These are phyloP conservation scores for Cystofilobasidium capitatum DNA, from an alignment of 768 basidiomycete species.

Conservation along the genomic window DNA sequence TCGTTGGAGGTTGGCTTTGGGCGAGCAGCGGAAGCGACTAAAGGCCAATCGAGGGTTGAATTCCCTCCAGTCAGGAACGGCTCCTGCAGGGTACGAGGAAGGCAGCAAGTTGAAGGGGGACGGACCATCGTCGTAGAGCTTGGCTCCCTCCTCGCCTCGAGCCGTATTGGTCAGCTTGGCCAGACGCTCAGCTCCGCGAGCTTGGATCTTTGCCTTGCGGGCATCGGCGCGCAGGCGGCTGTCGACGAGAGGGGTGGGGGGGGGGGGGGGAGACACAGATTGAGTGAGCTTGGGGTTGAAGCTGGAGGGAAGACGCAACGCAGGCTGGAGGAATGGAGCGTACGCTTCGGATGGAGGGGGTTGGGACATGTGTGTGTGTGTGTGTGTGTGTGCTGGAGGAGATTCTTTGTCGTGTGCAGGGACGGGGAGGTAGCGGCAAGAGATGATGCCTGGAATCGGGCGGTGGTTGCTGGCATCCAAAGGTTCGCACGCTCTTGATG, in stretches of 20 bases:
- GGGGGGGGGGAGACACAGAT: not conserved
- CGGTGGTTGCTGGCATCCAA: too few relatives aligned
- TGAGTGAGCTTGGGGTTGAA: not conserved
- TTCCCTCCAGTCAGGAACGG: not conserved
- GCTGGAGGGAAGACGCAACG: not conserved
- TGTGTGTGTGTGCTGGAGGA: too few relatives aligned
- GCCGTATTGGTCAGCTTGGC: constrained; percentile 25
- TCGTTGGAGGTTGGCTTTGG: not conserved
- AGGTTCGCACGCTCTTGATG: too few relatives aligned
- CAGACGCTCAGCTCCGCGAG: constrained; percentile 21
- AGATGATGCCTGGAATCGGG: too few relatives aligned
- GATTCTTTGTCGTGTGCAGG: too few relatives aligned
- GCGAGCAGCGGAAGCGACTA: not conserved
- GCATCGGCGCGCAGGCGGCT: constrained; percentile 24
- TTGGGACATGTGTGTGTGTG: too few relatives aligned
- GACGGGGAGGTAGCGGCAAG: too few relatives aligned
- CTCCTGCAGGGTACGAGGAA: too few relatives aligned
- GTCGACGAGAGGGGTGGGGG: too few relatives aligned
- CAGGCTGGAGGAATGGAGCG: too few relatives aligned
- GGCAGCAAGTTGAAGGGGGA: too few relatives aligned
- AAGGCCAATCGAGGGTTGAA: not conserved
- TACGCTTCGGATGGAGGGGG: constrained; percentile 13
- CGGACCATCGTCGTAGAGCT: constrained; percentile 21
- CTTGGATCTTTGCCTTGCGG: constrained; percentile 28
- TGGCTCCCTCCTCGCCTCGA: constrained; percentile 24